Evolutionary conservation across 495 filamentous ascomycete species (phyloP).

Genomic region (Podospora sp.): DNA sequence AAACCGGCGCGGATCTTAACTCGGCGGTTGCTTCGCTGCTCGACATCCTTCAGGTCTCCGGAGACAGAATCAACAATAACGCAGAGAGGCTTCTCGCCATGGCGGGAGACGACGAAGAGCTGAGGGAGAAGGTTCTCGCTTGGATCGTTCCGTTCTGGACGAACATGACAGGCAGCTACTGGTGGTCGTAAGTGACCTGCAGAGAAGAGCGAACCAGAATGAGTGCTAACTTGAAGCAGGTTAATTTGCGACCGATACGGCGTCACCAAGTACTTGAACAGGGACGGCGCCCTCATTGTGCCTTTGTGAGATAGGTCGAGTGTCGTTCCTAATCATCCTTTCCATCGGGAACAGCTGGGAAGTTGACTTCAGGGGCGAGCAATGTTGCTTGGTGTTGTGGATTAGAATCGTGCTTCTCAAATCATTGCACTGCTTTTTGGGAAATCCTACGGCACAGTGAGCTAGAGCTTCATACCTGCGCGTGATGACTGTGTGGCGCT

Average conservation of each 20-base stretch:
- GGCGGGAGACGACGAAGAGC: conserved; percentile 1
- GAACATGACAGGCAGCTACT: conserved; percentile 22
- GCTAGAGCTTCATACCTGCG: too few species aligned
- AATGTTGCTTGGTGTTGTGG: too few species aligned
- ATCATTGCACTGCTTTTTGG: too few species aligned
- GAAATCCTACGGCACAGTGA: too few species aligned
- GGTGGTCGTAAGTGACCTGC: conserved; percentile 23
- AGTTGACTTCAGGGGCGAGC: too few species aligned
- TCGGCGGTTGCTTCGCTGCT: conserved; percentile 9
- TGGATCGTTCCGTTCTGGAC: conserved; percentile 16
- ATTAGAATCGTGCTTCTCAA: too few species aligned
- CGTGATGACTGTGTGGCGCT: neutral
- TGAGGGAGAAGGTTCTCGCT: conserved; percentile 1
- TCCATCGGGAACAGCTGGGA: too few species aligned
- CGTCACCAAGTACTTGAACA: conserved; percentile 14
- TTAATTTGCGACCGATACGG: conserved; percentile 22
- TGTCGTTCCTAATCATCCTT: neutral
- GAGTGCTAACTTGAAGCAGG: neutral
- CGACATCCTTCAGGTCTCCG: conserved; percentile 6
- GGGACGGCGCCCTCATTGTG: conserved; percentile 18
- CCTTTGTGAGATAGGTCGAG: conserved; percentile 2
- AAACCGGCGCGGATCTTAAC: conserved; percentile 8
- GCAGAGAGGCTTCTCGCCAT: conserved; percentile 11
- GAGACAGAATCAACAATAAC: neutral
- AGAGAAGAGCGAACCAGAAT: neutral